Evolutionary conservation across 305 asterid species (phyloP).

Genomic region (Fraxinus dipetala): DNA sequence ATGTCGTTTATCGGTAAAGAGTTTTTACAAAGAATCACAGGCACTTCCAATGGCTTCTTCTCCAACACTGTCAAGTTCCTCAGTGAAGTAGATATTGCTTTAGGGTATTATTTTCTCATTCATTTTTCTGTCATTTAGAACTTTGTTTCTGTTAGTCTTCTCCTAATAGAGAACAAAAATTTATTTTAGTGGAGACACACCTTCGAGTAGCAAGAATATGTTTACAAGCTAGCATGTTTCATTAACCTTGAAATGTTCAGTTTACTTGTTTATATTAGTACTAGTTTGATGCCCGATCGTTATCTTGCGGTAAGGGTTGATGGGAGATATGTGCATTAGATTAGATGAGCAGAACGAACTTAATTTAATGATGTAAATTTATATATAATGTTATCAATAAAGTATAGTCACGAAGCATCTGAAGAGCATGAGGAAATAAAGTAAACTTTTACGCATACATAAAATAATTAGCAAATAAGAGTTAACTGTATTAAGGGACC

Average conservation of each 20-base stretch:
- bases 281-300: too few species aligned
- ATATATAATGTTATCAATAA: too few species aligned
- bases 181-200: neutral
- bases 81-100: conserved; percentile 19
- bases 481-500: too few species aligned
- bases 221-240: neutral
- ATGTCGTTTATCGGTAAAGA: conserved; percentile 23
- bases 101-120: conserved; percentile 11
- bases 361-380: too few species aligned
- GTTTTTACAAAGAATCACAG: conserved; percentile 34
- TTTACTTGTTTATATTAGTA: neutral
- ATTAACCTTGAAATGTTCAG: too few species aligned
- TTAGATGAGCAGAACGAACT: too few species aligned
- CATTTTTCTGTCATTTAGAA: conserved; percentile 3
- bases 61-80: conserved; percentile 23
- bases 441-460: too few species aligned
- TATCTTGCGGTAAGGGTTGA: too few species aligned
- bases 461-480: too few species aligned
- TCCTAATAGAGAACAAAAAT: neutral
- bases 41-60: conserved; percentile 42
- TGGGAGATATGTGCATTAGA: too few species aligned
- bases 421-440: too few species aligned
- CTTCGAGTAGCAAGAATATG: neutral
- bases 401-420: too few species aligned
- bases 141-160: conserved; percentile 1